Evolutionary conservation across 1,139 yeast genomes (phyloP).

Genomic region (Yamadazyma friedrichii): DNA sequence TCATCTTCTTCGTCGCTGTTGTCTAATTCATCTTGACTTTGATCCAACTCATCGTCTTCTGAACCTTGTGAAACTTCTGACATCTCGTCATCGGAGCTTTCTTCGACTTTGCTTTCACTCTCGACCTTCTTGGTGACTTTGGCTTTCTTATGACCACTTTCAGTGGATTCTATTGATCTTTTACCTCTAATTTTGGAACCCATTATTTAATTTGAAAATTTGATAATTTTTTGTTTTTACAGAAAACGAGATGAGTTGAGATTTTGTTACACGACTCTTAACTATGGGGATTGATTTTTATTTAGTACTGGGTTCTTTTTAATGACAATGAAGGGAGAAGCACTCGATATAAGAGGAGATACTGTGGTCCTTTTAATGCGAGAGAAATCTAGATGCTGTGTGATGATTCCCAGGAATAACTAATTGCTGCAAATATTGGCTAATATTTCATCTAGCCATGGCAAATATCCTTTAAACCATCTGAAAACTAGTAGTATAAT

Average conservation of each 20-base stretch:
- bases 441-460: too few species aligned
- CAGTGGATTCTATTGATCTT: constrained; percentile 26
- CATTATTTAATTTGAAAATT: constrained; percentile 8
- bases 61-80: constrained; percentile 4
- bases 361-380: too few species aligned
- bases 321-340: not conserved
- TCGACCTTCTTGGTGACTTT: constrained; percentile 20
- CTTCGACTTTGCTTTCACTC: constrained; percentile 17
- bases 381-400: too few species aligned
- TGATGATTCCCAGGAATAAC: too few species aligned
- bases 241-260: constrained; percentile 5
- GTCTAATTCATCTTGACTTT: constrained; percentile 20
- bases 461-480: too few species aligned
- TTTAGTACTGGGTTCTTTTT: not conserved
- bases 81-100: constrained; percentile 9
- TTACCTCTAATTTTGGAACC: constrained; percentile 33
- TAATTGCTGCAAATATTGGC: too few species aligned
- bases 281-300: constrained; percentile 1
- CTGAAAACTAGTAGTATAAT: too few species aligned
- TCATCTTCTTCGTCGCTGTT: constrained; percentile 20
- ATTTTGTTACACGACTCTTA: constrained; percentile 5
- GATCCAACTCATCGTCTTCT: constrained; percentile 11
- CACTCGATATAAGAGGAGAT: too few species aligned
- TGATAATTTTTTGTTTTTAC: constrained; percentile 3
- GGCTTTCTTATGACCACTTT: constrained; percentile 25